These are phyloP conservation scores for Geotrichum europaeum DNA, from an alignment of 1,139 yeast genomes.

Conservation along the genomic window DNA sequence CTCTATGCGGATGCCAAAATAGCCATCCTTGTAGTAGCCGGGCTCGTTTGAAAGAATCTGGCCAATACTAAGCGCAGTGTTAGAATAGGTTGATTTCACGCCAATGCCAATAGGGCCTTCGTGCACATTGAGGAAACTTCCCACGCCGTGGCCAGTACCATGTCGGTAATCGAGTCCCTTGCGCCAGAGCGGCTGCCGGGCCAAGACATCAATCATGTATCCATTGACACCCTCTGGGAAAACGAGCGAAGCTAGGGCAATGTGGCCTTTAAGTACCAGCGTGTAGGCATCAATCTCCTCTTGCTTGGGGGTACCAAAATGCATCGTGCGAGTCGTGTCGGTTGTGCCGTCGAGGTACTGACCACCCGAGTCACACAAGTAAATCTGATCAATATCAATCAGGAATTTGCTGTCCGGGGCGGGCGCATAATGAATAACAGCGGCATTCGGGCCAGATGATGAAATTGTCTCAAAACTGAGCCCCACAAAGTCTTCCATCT, in stretches of 20 bases:
- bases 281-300: conserved; percentile 69
- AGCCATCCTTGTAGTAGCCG: conserved; percentile 88
- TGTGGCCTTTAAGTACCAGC: conserved; percentile 83
- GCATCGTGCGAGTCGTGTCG: conserved; percentile 90
- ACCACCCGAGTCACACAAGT: conserved; percentile 88
- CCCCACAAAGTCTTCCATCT: conserved; percentile 57
- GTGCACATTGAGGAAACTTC: conserved; percentile 86
- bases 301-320: conserved; percentile 66
- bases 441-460: conserved; percentile 89
- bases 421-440: conserved; percentile 91
- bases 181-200: conserved; percentile 85
- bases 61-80: conserved; percentile 52
- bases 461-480: conserved; percentile 89
- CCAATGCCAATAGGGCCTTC: conserved; percentile 97
- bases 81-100: conserved; percentile 39
- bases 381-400: conserved; percentile 71
- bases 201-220: conserved; percentile 72
- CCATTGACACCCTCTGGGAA: conserved; percentile 91
- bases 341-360: conserved; percentile 95
- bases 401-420: conserved; percentile 51
- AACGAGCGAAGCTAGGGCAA: conserved; percentile 66
- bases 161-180: conserved; percentile 87
- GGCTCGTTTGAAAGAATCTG: conserved; percentile 91
- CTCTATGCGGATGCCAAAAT: conserved; percentile 90
- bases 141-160: conserved; percentile 98